These are phyloP conservation scores for Spergularia bocconei DNA, from an alignment of 148 eudicot genomes.

Conservation along the genomic window DNA sequence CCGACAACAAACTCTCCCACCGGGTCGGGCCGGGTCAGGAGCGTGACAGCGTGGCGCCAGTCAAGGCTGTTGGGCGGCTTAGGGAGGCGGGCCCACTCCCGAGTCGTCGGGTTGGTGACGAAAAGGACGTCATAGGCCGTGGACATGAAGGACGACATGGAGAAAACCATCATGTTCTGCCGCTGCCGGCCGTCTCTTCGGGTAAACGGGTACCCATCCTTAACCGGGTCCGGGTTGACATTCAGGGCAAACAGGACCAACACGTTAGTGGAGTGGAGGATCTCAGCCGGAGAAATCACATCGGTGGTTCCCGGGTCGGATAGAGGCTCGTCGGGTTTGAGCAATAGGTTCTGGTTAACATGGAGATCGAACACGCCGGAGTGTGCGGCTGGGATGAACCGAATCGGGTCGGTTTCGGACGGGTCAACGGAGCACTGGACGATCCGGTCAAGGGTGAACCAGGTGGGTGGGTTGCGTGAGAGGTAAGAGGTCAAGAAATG, in stretches of 20 bases:
- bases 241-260: neutral
- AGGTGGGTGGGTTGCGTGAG: neutral
- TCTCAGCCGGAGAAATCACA: neutral
- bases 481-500: neutral
- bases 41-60: no score
- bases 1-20: no score
- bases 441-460: neutral
- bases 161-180: no score
- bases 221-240: neutral
- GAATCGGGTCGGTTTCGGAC: neutral
- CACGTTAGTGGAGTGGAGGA: neutral
- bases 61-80: no score
- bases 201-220: no score
- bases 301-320: neutral
- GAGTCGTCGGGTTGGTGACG: no score
- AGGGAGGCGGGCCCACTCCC: no score
- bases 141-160: neutral
- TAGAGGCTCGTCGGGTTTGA: neutral
- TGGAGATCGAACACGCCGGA: neutral
- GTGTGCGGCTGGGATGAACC: neutral
- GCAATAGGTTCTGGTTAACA: neutral
- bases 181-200: neutral
- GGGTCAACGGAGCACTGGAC: neutral
- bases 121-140: neutral
- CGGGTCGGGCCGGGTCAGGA: no score